These are phyloP conservation scores for Sporormia fimetaria DNA, from an alignment of 495 filamentous ascomycete species.

Conservation along the genomic window DNA sequence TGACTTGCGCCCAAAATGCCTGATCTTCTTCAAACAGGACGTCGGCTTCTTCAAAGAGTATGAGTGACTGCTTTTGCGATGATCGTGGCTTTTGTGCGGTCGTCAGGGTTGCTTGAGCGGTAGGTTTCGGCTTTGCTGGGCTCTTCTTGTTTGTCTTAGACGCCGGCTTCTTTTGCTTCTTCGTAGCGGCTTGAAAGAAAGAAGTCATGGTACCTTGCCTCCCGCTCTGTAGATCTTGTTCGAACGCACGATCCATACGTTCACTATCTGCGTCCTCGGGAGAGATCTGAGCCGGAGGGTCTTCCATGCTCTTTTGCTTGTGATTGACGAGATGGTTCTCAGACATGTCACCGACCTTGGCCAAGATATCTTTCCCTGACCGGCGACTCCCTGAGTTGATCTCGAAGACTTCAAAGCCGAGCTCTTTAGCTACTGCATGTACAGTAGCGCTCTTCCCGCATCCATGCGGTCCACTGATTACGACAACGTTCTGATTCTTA, in stretches of 20 bases:
- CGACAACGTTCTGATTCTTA: slow-evolving; percentile 45
- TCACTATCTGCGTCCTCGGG: slow-evolving; percentile 12
- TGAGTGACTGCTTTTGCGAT: slow-evolving; percentile 89
- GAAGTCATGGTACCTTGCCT: slow-evolving; percentile 67
- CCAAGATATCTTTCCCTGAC: slow-evolving; percentile 80
- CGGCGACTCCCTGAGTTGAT: slow-evolving; percentile 74
- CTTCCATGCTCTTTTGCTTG: background rate
- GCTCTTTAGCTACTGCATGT: slow-evolving; percentile 89
- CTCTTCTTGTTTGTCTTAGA: slow-evolving; percentile 11
- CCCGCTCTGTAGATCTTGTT: slow-evolving; percentile 48
- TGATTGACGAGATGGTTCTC: slow-evolving; percentile 80
- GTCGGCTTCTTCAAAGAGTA: slow-evolving; percentile 90
- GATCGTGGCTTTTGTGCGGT: slow-evolving; percentile 36
- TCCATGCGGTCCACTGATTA: slow-evolving; percentile 82
- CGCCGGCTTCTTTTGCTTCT: slow-evolving; percentile 3
- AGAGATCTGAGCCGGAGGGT: slow-evolving; percentile 20
- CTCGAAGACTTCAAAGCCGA: slow-evolving; percentile 91
- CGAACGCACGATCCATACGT: slow-evolving; percentile 14
- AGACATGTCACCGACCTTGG: slow-evolving; percentile 93
- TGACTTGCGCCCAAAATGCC: slow-evolving; percentile 79
- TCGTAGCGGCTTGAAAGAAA: slow-evolving; percentile 63
- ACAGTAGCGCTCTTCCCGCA: slow-evolving; percentile 91
- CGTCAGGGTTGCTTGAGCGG: slow-evolving; percentile 13
- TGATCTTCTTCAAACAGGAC: slow-evolving; percentile 89
- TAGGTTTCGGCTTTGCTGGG: slow-evolving; percentile 12